Conservation (phyloP, 768 basidiomycete genomes). For the Rhizopogon vinicolor region DNA sequence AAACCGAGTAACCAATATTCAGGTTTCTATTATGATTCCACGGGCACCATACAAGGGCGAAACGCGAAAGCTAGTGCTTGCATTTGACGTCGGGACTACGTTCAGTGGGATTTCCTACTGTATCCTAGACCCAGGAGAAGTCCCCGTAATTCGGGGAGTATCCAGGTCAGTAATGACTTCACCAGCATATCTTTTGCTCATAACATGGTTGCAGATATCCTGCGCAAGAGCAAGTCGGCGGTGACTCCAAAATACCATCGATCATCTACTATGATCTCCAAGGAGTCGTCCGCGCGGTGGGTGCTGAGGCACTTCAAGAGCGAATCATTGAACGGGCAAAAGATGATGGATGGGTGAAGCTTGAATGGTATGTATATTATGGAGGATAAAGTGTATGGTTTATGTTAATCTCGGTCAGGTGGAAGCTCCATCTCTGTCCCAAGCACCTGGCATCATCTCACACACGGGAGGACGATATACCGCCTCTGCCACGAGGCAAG, state of each 20-base stretch:
- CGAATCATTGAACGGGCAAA: conserved; percentile 34
- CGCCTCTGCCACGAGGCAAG: conserved; percentile 18
- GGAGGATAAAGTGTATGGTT: background rate
- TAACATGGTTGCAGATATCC: conserved; percentile 32
- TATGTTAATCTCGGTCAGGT: conserved; percentile 10
- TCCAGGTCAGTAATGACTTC: conserved; percentile 15
- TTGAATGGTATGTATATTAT: conserved; percentile 30
- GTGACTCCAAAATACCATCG: conserved; percentile 46
- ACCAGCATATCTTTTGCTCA: background rate
- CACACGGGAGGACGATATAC: conserved; percentile 16
- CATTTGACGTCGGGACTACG: conserved; percentile 41
- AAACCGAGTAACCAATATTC: too few relatives aligned
- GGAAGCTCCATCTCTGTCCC: conserved; percentile 34
- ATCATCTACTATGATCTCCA: conserved; percentile 41
- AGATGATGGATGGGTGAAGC: conserved; percentile 31
- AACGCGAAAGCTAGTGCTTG: conserved; percentile 21
- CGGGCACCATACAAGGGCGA: too few relatives aligned
- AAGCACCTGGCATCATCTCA: conserved; percentile 19
- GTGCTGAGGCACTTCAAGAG: conserved; percentile 36
- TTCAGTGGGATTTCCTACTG: conserved; percentile 14
- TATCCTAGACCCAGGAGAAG: too few relatives aligned
- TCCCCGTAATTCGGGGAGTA: conserved; percentile 6
- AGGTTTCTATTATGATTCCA: conserved; percentile 13
- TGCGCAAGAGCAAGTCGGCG: conserved; percentile 40
- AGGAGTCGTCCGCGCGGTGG: conserved; percentile 36